Conservation (phyloP, 2,329 filamentous ascomycete genomes). For the Colletotrichum zoysiae region DNA sequence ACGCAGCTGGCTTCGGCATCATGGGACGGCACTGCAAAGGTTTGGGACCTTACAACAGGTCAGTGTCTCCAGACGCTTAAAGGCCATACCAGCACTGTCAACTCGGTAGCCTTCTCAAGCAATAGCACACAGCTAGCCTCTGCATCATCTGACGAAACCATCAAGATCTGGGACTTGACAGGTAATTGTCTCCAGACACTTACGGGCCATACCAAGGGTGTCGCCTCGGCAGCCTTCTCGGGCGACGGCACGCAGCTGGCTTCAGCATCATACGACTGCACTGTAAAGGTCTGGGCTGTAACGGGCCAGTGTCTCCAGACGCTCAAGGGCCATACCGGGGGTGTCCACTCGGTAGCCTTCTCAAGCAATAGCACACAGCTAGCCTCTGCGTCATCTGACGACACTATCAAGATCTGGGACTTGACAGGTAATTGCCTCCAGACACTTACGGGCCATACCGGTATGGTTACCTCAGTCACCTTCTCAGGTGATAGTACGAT, state of each 20-base stretch:
- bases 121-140: not conserved
- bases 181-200: too few relatives aligned
- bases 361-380: too few relatives aligned
- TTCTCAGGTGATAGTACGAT: too few relatives aligned
- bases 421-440: too few relatives aligned
- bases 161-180: too few relatives aligned
- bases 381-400: too few relatives aligned
- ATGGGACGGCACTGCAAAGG: accelerated
- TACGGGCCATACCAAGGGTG: too few relatives aligned
- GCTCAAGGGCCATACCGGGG: not conserved
- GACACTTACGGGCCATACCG: too few relatives aligned
- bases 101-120: not conserved
- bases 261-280: not conserved
- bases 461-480: too few relatives aligned
- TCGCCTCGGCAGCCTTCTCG: not conserved
- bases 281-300: not conserved
- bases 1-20: not conserved
- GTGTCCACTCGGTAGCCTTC: too few relatives aligned
- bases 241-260: not conserved
- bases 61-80: not conserved
- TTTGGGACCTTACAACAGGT: not conserved
- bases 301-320: not conserved
- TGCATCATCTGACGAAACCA: too few relatives aligned
- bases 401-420: too few relatives aligned
- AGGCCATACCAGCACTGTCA: accelerated